These are phyloP conservation scores for Colletotrichum horii DNA, from an alignment of 2,329 filamentous ascomycete species.

Conservation along the genomic window DNA sequence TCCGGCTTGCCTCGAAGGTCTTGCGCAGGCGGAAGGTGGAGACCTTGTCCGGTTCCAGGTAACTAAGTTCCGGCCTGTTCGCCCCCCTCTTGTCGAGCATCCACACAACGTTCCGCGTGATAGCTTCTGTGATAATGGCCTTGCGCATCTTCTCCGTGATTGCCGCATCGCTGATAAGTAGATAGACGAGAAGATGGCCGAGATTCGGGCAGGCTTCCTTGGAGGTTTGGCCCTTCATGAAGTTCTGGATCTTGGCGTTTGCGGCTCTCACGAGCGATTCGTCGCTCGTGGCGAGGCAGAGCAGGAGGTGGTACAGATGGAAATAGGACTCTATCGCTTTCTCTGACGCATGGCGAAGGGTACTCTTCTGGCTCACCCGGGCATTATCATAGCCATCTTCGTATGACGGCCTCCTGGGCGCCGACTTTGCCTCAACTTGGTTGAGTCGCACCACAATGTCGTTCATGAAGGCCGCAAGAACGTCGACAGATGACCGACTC, in stretches of 20 bases:
- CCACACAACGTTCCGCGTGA: slow-evolving; percentile 57
- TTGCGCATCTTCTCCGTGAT: slow-evolving; percentile 44
- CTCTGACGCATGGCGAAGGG: slow-evolving; percentile 52
- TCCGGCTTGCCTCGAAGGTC: slow-evolving; percentile 50
- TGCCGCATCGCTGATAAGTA: slow-evolving; percentile 48
- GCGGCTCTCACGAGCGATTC: slow-evolving; percentile 38
- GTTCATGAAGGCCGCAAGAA: slow-evolving; percentile 55
- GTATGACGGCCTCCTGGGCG: background rate
- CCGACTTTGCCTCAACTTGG: slow-evolving; percentile 20
- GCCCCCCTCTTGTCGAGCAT: slow-evolving; percentile 46
- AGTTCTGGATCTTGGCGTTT: slow-evolving; percentile 43
- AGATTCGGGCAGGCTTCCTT: slow-evolving; percentile 52
- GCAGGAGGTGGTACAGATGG: slow-evolving; percentile 54
- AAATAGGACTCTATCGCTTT: slow-evolving; percentile 60
- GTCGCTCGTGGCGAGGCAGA: slow-evolving; percentile 49
- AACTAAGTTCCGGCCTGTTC: slow-evolving; percentile 47
- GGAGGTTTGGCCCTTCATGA: slow-evolving; percentile 41
- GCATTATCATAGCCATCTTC: background rate
- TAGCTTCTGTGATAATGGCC: slow-evolving; percentile 51
- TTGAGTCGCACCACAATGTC: slow-evolving; percentile 55
- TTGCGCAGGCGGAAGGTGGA: slow-evolving; percentile 51
- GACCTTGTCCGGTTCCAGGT: slow-evolving; percentile 44
- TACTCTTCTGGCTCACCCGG: slow-evolving; percentile 33
- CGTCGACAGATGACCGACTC: slow-evolving; percentile 28
- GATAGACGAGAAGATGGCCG: slow-evolving; percentile 51